These are phyloP conservation scores for Thraustochytrium sp. DNA, from an alignment of 352 stramenopile genomes.

Conservation along the genomic window DNA sequence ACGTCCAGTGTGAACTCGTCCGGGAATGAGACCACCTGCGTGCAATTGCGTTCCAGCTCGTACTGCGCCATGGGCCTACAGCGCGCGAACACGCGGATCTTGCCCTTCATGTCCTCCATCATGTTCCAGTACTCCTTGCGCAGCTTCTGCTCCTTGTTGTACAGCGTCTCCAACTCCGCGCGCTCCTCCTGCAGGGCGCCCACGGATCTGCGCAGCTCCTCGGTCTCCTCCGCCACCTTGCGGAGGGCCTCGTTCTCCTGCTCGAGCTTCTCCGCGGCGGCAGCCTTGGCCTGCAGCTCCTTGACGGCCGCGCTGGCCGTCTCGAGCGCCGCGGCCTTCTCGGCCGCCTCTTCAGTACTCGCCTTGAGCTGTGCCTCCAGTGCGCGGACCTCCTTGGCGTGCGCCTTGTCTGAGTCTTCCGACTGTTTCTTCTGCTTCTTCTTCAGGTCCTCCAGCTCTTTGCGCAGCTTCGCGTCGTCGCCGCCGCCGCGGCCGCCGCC, in stretches of 20 bases:
- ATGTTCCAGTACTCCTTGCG: conserved; percentile 96
- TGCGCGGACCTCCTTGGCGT: not conserved
- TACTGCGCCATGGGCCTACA: conserved; percentile 80
- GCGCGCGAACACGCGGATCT: conserved; percentile 95
- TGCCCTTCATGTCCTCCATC: conserved; percentile 98
- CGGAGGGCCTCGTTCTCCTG: conserved; percentile 19
- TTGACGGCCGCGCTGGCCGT: not conserved
- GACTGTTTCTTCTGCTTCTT: conserved; percentile 39
- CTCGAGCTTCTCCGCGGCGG: not conserved
- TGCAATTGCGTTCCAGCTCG: conserved; percentile 53
- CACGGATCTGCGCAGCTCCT: not conserved
- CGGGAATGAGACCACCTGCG: conserved; percentile 41
- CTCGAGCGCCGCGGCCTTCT: not conserved
- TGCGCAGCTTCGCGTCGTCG: conserved; percentile 6
- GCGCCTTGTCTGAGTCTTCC: conserved; percentile 30
- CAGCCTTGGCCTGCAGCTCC: not conserved
- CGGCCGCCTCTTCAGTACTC: not conserved
- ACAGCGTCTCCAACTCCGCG: conserved; percentile 60
- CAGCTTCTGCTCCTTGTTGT: conserved; percentile 65
- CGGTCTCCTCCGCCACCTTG: not conserved
- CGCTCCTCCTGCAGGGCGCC: not conserved
- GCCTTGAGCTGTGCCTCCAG: conserved; percentile 28
- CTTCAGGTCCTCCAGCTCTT: conserved; percentile 47
- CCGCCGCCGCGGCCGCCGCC: not conserved
- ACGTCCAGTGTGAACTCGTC: conserved; percentile 48